These are phyloP conservation scores for Ceratobasidium sp. DNA, from an alignment of 1,284 basidiomycete genomes.

Conservation along the genomic window DNA sequence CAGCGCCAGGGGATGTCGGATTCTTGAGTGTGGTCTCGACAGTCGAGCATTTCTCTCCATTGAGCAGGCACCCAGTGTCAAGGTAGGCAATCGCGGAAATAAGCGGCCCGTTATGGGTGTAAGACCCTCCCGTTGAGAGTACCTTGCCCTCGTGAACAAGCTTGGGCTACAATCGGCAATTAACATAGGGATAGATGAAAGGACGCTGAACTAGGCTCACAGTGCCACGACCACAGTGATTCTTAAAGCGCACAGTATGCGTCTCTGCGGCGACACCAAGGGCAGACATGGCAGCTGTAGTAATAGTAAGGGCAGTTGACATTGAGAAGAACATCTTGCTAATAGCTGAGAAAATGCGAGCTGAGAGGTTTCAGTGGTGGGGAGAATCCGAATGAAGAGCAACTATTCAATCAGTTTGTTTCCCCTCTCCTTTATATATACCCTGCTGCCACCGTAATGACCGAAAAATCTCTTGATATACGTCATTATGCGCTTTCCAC, in stretches of 20 bases:
- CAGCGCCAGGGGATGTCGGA: constrained; percentile 58
- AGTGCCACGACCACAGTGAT: constrained; percentile 2
- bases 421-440: not conserved
- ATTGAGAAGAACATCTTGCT: not conserved
- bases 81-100: constrained; percentile 61
- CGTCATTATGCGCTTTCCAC: not conserved
- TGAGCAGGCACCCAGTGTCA: constrained; percentile 61
- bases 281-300: not conserved
- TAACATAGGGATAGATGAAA: not conserved
- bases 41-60: constrained; percentile 62
- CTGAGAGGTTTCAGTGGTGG: not conserved
- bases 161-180: constrained; percentile 50
- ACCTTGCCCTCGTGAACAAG: constrained; percentile 52
- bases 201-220: not conserved
- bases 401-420: not conserved
- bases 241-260: constrained; percentile 7
- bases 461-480: not conserved
- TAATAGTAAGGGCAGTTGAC: not conserved
- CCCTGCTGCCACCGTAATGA: not conserved
- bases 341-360: not conserved
- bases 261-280: not conserved
- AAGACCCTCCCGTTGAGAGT: constrained; percentile 55
- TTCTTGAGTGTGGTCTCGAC: constrained; percentile 62
- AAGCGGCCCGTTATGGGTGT: constrained; percentile 58
- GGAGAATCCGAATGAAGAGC: not conserved